phyloP scores from a whole-genome alignment of 371 early-diverging fungal species.

The Mucor circinelloides region DNA sequence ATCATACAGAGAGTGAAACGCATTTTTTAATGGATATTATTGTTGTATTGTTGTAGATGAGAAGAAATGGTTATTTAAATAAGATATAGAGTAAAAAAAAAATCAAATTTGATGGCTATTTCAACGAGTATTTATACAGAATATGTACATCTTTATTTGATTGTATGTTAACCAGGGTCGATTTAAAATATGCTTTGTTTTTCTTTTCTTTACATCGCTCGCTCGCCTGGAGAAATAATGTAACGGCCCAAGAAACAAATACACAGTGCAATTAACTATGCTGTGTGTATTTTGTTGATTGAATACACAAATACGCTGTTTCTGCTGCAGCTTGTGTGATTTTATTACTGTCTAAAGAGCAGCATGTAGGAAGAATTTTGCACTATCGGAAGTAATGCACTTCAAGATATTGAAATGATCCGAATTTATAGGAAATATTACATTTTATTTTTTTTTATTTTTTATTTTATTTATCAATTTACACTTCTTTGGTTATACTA shows the following conservation, averaged over 20 bases:
- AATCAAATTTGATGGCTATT: background rate
- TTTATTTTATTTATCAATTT: background rate
- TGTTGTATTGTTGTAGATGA: background rate
- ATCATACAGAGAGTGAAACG: constrained; percentile 42
- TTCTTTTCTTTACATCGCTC: background rate
- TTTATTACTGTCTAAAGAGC: background rate
- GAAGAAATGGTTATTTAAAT: background rate
- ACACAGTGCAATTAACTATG: background rate
- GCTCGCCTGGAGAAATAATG: background rate
- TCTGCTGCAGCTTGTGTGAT: background rate
- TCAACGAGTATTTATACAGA: background rate
- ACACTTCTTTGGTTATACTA: constrained; percentile 14
- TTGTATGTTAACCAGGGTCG: background rate
- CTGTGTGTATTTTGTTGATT: background rate
- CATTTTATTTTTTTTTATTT: background rate
- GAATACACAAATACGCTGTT: background rate
- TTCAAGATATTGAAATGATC: background rate
- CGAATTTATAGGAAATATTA: background rate
- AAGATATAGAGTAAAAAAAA: background rate
- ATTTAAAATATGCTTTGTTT: constrained; percentile 3
- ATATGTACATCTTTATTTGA: background rate
- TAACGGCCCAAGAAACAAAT: background rate
- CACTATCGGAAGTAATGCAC: background rate
- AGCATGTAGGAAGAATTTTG: background rate
- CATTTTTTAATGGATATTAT: constrained; percentile 22